phyloP scores from a whole-genome alignment of 2,329 filamentous ascomycete genomes.

The Leptographium galeiforme region DNA sequence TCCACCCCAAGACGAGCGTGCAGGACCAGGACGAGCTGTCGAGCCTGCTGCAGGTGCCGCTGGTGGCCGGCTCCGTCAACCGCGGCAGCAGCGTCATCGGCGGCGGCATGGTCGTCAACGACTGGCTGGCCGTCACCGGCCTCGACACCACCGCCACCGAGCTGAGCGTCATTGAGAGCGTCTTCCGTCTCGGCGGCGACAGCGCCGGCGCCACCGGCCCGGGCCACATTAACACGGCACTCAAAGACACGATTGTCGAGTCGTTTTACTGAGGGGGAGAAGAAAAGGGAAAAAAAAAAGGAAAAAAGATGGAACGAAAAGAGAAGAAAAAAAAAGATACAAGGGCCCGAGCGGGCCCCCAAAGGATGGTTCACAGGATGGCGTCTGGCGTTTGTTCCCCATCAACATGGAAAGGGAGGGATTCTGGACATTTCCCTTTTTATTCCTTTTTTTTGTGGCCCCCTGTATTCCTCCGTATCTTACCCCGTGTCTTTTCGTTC shows the following conservation, averaged over 20 bases:
- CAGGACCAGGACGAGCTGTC: conserved; percentile 97
- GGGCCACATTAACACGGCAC: conserved; percentile 62
- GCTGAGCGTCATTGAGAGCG: conserved; percentile 87
- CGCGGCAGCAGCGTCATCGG: conserved; percentile 90
- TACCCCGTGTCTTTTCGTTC: too few species aligned
- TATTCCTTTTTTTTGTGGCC: neutral
- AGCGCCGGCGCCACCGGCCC: conserved; percentile 49
- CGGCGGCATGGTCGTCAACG: conserved; percentile 91
- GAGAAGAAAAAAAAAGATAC: neutral
- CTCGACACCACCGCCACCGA: conserved; percentile 95
- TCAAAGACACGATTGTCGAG: conserved; percentile 98
- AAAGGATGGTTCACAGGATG: neutral
- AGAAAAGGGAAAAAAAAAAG: neutral
- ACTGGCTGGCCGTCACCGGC: conserved; percentile 92
- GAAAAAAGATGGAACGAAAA: neutral
- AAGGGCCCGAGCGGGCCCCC: too few species aligned
- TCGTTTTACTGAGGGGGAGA: conserved; percentile 64
- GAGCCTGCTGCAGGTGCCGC: conserved; percentile 82
- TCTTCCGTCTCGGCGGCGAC: conserved; percentile 65
- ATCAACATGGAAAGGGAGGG: neutral
- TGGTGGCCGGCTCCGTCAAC: conserved; percentile 90
- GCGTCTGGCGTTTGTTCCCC: neutral
- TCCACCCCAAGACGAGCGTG: conserved; percentile 93
- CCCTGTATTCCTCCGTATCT: neutral
- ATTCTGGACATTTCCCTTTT: neutral